Evolutionary conservation across 2,329 filamentous ascomycete species (phyloP).

Genomic region (Ophiostoma sp.): DNA sequence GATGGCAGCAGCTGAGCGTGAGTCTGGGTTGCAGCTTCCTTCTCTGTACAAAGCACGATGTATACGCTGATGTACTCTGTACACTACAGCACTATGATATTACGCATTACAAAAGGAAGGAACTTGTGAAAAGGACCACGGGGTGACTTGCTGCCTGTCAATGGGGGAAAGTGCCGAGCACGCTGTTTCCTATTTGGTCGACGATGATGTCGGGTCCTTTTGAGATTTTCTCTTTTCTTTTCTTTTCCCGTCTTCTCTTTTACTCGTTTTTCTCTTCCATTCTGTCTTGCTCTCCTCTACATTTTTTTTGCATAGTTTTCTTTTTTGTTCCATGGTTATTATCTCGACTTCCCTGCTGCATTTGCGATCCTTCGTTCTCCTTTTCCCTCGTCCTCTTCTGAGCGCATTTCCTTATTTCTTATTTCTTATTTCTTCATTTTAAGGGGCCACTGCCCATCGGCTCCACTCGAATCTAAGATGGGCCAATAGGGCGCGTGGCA

Average conservation of each 20-base stretch:
- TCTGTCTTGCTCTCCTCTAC: not conserved
- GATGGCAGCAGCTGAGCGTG: not conserved
- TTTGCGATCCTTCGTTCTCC: constrained; percentile 2
- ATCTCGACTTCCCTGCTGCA: not conserved
- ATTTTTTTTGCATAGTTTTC: not conserved
- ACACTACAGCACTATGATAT: too few relatives aligned
- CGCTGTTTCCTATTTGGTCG: constrained; percentile 11
- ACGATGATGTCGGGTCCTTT: not conserved
- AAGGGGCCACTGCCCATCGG: not conserved
- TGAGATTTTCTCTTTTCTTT: not conserved
- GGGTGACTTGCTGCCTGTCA: not conserved
- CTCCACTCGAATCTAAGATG: not conserved
- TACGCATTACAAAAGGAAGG: constrained; percentile 12
- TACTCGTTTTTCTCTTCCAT: not conserved
- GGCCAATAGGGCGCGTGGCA: not conserved
- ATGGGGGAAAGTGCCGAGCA: constrained; percentile 9
- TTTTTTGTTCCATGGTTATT: not conserved
- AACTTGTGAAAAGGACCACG: not conserved
- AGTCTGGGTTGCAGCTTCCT: not conserved
- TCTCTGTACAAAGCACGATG: not conserved
- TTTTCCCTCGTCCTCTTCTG: not conserved
- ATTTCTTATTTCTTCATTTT: not conserved
- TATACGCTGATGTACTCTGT: not conserved
- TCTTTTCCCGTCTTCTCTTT: not conserved
- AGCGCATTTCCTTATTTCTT: constrained; percentile 1